Base-by-base conservation (phyloP, 2,329 filamentous ascomycete genomes). In the Xylaria sp. region DNA sequence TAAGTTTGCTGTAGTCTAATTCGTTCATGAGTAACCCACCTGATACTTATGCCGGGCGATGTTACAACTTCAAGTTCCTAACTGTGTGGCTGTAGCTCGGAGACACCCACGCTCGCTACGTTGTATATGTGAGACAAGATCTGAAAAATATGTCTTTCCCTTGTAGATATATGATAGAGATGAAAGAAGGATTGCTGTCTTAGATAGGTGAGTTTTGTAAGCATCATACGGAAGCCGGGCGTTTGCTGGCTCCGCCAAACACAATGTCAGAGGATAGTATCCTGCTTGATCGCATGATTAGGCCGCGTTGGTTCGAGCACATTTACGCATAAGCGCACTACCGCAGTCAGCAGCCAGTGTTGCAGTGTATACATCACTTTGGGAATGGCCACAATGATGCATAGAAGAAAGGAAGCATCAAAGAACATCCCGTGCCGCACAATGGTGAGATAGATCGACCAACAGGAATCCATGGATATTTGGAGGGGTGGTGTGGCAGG, bases 321-420 rank as follows among this genome's bases (percentile, higher is more conserved):
- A 59, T 46, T 23, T 48, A 51, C 1, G 34, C 23, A 15, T 12
- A 4, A 39, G 25, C 20, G 23, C 34, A 28, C 41, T 15, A 18
- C 18, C 15, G 41, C 15, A 18, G 41, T 44, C 28, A 44, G 41
- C 13, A 44, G 5, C 41, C 18, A n/a, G 13, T 46, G 41, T 13
- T 46, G 41, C 23, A 13, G 15, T 37, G 63, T 32, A 41, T 20
- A 18, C 37, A 55, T 9, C 32, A 37, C 8, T 7, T 39, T 6
- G 52, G 41, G 23, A 46, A 34, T 25, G 23, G 34, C 15, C 23
- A 15, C 28, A n/a, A 32, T 15, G 6, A 57, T 62, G 68, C 60
- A 60, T 46, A 32, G 56, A 72, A 69, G 67, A 51, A 72, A 66
- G 7, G 70, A 72, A 70, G 65, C 58, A 66, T 44, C 58, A n/a